Conservation (phyloP, 257 asterid species). For the Misopates orontium region DNA sequence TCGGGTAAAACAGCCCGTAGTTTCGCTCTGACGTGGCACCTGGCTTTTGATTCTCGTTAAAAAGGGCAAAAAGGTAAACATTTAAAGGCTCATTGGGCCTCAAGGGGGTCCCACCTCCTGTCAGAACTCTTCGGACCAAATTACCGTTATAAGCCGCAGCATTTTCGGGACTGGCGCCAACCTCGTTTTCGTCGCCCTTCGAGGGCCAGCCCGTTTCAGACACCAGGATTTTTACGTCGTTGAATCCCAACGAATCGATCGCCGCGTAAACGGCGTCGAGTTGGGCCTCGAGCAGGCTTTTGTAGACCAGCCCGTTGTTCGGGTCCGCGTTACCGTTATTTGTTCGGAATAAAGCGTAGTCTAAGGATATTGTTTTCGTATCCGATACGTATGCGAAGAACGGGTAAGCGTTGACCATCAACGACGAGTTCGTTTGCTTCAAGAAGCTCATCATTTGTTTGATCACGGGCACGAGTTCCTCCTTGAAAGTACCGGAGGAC, state of each 20-base stretch:
- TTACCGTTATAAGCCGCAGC: conserved; percentile 89
- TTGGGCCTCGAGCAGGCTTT: conserved; percentile 72
- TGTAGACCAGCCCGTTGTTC: conserved; percentile 63
- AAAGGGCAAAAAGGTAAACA: conserved; percentile 75
- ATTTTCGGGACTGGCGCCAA: conserved; percentile 49
- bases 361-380: conserved; percentile 61
- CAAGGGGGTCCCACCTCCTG: conserved; percentile 70
- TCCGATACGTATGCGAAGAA: conserved; percentile 69
- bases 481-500: conserved; percentile 71
- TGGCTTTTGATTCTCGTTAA: conserved; percentile 75
- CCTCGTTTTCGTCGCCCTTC: conserved; percentile 64
- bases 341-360: conserved; percentile 67
- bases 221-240: conserved; percentile 48
- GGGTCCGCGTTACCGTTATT: conserved; percentile 54
- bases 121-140: conserved; percentile 61
- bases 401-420: conserved; percentile 80
- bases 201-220: conserved; percentile 99
- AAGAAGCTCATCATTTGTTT: conserved; percentile 72
- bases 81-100: conserved; percentile 63
- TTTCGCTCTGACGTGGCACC: conserved; percentile 76
- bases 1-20: conserved; percentile 77
- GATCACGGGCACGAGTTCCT: conserved; percentile 65
- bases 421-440: conserved; percentile 54
- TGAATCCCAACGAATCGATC: conserved; percentile 44
- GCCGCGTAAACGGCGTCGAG: conserved; percentile 87